These are phyloP conservation scores for Eucalyptus microcorys DNA, from an alignment of 345 rosid species.

Conservation along the genomic window DNA sequence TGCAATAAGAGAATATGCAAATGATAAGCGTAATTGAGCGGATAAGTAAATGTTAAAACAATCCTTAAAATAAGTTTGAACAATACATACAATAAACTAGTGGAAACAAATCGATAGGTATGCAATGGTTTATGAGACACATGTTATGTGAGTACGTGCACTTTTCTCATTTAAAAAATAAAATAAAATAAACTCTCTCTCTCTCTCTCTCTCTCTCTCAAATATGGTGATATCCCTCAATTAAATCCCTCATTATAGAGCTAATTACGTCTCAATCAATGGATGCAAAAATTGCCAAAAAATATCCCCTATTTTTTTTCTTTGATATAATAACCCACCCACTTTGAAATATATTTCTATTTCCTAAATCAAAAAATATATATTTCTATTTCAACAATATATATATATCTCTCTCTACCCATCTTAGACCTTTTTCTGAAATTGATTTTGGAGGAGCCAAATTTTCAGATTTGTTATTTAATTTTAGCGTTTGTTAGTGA, in stretches of 20 bases:
- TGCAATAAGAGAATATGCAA: background rate
- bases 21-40: background rate
- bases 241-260: background rate
- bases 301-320: background rate
- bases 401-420: background rate
- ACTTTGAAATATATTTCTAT: no score
- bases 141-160: background rate
- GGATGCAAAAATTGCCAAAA: background rate
- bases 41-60: background rate
- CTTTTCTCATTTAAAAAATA: no score
- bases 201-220: background rate
- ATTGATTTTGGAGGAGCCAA: background rate
- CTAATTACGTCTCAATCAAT: background rate
- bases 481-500: no score
- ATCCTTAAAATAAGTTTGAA: background rate
- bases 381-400: background rate
- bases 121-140: background rate
- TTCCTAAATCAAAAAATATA: no score
- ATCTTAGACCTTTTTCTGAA: background rate
- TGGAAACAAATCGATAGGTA: background rate
- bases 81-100: background rate
- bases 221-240: background rate
- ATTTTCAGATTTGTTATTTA: no score
- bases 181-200: background rate
- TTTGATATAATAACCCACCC: no score